Conservation (phyloP, 257 asterid species). For the Solanum virginianum region DNA sequence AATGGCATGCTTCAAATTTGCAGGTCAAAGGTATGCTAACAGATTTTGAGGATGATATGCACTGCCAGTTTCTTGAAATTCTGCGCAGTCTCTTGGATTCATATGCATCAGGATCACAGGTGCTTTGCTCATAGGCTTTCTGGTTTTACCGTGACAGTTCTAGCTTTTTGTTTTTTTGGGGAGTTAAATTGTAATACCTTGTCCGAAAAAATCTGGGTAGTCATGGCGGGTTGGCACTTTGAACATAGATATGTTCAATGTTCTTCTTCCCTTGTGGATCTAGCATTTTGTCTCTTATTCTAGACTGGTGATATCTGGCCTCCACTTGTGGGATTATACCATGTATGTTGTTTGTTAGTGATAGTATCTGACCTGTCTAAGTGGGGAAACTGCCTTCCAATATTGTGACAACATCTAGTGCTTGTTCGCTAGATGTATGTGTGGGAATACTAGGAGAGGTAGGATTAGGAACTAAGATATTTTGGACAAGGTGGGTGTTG, state of each 20-base stretch:
- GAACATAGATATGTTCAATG: background rate
- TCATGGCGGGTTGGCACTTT: background rate
- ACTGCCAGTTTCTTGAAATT: conserved; percentile 92
- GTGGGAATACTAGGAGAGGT: background rate
- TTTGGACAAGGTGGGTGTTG: background rate
- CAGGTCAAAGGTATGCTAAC: conserved; percentile 88
- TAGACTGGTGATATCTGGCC: background rate
- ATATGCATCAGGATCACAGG: conserved; percentile 69
- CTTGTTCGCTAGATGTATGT: background rate
- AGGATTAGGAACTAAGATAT: background rate
- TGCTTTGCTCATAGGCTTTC: conserved; percentile 2
- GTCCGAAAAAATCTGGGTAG: background rate
- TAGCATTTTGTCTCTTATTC: background rate
- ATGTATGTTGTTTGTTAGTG: background rate
- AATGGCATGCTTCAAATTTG: conserved; percentile 6
- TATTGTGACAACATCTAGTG: background rate
- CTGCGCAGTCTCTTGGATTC: conserved; percentile 92
- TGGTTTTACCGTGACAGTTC: background rate
- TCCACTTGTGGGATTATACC: background rate
- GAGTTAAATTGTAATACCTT: background rate
- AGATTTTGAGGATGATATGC: conserved; percentile 95
- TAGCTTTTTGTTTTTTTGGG: background rate
- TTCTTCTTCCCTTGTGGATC: background rate
- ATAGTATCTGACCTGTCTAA: background rate
- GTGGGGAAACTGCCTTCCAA: background rate